Evolutionary conservation across 768 basidiomycete genomes (phyloP).

Genomic region (Symmetrospora coprosmae): DNA sequence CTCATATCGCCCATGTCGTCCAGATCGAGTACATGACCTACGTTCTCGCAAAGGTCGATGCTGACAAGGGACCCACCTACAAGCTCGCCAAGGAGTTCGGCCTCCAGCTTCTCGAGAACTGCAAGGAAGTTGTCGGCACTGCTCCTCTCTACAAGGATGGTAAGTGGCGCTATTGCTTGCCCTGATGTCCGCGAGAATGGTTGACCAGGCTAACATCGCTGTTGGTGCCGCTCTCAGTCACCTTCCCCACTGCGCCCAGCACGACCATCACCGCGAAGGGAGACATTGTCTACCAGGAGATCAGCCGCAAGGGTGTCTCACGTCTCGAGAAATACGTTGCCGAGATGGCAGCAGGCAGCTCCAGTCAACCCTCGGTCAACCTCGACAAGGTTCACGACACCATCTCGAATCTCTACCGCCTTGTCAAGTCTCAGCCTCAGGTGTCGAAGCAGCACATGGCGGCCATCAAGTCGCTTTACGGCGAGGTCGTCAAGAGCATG

Average conservation of each 20-base stretch:
- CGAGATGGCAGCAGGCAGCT: constrained; percentile 87
- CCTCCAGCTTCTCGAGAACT: constrained; percentile 87
- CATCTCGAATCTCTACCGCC: constrained; percentile 88
- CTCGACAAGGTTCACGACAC: constrained; percentile 90
- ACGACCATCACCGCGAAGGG: constrained; percentile 88
- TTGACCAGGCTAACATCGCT: constrained; percentile 19
- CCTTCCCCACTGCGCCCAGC: constrained; percentile 93
- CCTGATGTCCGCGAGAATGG: not conserved
- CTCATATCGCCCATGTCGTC: not conserved
- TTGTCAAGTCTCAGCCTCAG: constrained; percentile 91
- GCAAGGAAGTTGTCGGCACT: constrained; percentile 61
- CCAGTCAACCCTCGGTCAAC: constrained; percentile 69
- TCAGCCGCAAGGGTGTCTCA: constrained; percentile 86
- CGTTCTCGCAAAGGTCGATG: constrained; percentile 68
- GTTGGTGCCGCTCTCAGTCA: too few species aligned
- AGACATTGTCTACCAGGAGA: constrained; percentile 86
- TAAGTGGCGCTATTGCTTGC: too few species aligned
- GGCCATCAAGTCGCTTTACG: constrained; percentile 81
- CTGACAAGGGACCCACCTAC: constrained; percentile 75
- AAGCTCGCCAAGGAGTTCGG: constrained; percentile 93
- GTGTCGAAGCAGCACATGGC: constrained; percentile 95
- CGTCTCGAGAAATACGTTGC: constrained; percentile 84
- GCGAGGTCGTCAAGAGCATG: constrained; percentile 86
- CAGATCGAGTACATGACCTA: constrained; percentile 83
- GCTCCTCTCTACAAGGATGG: constrained; percentile 92